phyloP scores from a whole-genome alignment of 306 rosid genomes.

The Quercus aquifolioides region DNA sequence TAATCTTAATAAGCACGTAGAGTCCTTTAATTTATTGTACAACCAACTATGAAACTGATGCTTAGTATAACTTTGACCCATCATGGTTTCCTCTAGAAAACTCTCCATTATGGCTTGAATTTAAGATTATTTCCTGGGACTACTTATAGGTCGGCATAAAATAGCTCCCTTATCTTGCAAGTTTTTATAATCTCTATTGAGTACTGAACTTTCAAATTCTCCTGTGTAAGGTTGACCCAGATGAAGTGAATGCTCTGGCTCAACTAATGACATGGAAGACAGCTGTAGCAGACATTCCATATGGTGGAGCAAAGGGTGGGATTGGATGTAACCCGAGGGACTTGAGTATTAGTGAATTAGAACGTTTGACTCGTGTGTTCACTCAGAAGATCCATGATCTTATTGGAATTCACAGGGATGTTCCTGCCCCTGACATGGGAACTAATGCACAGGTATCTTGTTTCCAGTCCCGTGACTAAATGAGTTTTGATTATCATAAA shows the following conservation, averaged over 20 bases:
- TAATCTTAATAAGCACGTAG: neutral
- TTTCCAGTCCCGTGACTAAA: neutral
- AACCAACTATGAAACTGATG: neutral
- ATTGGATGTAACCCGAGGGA: conserved; percentile 76
- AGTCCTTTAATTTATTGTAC: neutral
- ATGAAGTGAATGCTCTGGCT: conserved; percentile 81
- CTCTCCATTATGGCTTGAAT: neutral
- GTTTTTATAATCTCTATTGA: neutral
- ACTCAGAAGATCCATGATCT: conserved; percentile 80
- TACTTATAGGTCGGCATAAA: neutral
- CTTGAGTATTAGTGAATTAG: conserved; percentile 55
- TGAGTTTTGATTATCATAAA: neutral
- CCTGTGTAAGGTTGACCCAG: conserved; percentile 63
- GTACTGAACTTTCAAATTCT: conserved; percentile 7
- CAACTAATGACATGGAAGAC: conserved; percentile 86
- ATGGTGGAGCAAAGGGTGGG: conserved; percentile 88
- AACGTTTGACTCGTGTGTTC: conserved; percentile 80
- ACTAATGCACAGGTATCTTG: conserved; percentile 59
- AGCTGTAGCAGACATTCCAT: conserved; percentile 70
- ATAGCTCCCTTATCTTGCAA: neutral
- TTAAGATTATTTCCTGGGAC: neutral
- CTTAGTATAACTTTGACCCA: neutral
- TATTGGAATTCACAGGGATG: conserved; percentile 65
- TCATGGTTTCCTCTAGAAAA: neutral
- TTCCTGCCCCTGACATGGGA: conserved; percentile 88